Evolutionary conservation across 441 rosid species (phyloP), one percentile per base, ranked within the genome.

Genomic region (Viola pubescens): DNA sequence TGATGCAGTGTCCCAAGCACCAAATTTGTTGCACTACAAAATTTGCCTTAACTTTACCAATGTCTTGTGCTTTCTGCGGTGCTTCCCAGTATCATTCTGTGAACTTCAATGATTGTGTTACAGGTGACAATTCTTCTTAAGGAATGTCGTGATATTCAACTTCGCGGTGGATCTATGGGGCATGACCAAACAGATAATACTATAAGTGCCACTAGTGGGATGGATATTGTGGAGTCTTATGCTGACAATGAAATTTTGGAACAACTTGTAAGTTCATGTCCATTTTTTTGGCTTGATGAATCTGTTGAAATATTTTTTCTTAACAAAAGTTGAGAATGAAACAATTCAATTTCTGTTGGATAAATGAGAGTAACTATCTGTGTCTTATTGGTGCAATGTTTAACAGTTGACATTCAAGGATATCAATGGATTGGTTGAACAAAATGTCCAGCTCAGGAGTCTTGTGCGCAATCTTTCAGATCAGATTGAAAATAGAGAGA

Each of bases 111-210:
- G 10, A 54, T 69, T 39, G 65, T 73, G 56, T 56, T 76, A 41
- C 74, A 94, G 99, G 95, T 94, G 61, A 85, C 99, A 2, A 61
- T 91, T 67, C 97, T 94, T 59, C 83, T 94, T 48, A 94, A 91
- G 84, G 99, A 94, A 74, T 91, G 98, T 64, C 88, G 97, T 59
- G 97, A 90, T 67, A 81, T 94, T 64, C 99, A 94, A 75, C 81
- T 94, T 51, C 95, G 87, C 3, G 80, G 88, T 80, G 99, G 96
- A 67, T 75, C 84, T 70, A 52, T 63, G 61, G 75, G 65, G 48
- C 72, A 70, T 69, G 86, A 70, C 64, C 60, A 74, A 60, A 73
- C 64, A 56, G 86, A 78, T 66, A 82, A 75, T 50, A 51, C 16
- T 58, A 47, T 61, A 67, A 55, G 70, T 63, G 74, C 74, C 61